Conservation (phyloP, 2,329 filamentous ascomycete genomes). For the Daldinia eschscholtzii region DNA sequence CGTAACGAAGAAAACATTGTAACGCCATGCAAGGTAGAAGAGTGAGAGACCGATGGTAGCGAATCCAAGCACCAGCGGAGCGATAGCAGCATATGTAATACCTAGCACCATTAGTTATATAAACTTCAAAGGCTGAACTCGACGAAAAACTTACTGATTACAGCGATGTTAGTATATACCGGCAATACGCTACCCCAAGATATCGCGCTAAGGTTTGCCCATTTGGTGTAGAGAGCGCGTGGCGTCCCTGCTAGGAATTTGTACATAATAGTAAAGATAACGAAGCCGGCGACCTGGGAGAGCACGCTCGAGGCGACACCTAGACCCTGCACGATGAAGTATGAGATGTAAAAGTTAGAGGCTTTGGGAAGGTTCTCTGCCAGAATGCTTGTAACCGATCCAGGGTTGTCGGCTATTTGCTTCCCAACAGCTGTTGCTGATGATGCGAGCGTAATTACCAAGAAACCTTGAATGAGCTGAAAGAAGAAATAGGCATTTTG, state of each 20-base stretch:
- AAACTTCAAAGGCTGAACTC: neutral
- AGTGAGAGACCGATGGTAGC: constrained; percentile 81
- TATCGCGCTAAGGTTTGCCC: constrained; percentile 78
- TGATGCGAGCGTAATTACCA: constrained; percentile 86
- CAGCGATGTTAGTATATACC: constrained; percentile 82
- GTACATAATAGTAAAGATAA: constrained; percentile 80
- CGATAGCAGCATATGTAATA: constrained; percentile 87
- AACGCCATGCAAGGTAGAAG: constrained; percentile 89
- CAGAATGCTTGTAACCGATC: constrained; percentile 72
- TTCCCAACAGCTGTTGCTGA: constrained; percentile 78
- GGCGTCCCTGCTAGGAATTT: constrained; percentile 82
- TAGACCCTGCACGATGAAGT: constrained; percentile 93
- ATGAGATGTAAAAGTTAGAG: constrained; percentile 95
- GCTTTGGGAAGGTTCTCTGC: constrained; percentile 82
- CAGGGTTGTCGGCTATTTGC: constrained; percentile 73
- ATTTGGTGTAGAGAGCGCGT: constrained; percentile 82
- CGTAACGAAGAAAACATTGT: constrained; percentile 90
- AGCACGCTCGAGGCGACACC: constrained; percentile 81
- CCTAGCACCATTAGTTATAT: constrained; percentile 60
- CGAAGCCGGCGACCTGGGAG: constrained; percentile 77
- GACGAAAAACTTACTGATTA: constrained; percentile 71
- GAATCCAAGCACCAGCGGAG: constrained; percentile 86
- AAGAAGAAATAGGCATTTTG: constrained; percentile 94
- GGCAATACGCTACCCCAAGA: constrained; percentile 89
- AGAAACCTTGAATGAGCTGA: constrained; percentile 91